These are phyloP conservation scores for Magnaporthiopsis incrustans DNA, from an alignment of 2,329 filamentous ascomycete species.

Conservation along the genomic window DNA sequence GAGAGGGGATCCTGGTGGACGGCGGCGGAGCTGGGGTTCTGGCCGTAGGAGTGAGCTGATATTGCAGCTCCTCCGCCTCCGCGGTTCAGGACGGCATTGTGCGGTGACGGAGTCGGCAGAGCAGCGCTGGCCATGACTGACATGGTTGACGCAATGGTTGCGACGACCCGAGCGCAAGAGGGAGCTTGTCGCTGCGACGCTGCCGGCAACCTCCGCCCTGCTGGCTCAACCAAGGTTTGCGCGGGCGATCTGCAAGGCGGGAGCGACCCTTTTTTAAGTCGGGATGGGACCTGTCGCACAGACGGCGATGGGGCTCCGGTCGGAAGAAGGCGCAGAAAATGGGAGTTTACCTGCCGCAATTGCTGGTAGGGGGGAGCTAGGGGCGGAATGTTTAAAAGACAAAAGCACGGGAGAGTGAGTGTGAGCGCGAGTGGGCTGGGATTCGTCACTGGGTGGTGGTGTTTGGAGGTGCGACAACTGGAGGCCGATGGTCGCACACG, in stretches of 20 bases:
- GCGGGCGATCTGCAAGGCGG: background rate
- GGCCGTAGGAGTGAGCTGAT: background rate
- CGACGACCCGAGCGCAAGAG: background rate
- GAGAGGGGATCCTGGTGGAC: background rate
- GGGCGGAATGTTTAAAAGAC: too few relatives aligned
- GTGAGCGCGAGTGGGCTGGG: too few relatives aligned
- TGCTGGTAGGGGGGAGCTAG: background rate
- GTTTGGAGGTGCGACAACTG: too few relatives aligned
- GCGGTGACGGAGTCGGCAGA: background rate
- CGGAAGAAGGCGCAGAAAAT: background rate
- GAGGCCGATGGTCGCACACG: background rate
- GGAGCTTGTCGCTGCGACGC: background rate
- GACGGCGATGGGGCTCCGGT: background rate
- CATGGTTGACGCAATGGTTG: slow-evolving; percentile 6
- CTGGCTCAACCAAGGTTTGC: background rate
- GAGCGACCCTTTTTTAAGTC: background rate
- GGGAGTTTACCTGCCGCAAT: background rate
- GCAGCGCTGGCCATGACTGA: slow-evolving; percentile 2
- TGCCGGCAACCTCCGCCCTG: background rate
- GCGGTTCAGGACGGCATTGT: background rate
- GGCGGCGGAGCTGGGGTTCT: background rate
- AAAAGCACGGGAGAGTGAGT: too few relatives aligned
- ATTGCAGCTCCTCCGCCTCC: background rate
- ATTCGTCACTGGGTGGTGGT: too few relatives aligned
- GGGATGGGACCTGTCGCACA: background rate